Evolutionary conservation across 441 rosid genomes (phyloP).

Genomic region (Cnidoscolus chayamansa): DNA sequence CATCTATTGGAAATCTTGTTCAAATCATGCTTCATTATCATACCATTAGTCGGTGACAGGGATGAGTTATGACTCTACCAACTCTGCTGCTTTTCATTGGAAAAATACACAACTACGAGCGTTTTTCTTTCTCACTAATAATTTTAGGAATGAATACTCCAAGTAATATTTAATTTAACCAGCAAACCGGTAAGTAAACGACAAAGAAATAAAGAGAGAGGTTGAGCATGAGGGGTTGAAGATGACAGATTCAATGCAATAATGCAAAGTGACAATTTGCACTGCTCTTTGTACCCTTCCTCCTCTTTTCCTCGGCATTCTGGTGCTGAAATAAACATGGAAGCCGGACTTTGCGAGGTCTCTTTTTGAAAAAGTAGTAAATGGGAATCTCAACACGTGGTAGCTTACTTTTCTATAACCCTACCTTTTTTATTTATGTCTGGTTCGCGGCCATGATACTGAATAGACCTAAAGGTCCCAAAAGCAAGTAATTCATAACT

Average conservation of each 20-base stretch:
- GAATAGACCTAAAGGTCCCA: background rate
- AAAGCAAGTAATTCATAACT: background rate
- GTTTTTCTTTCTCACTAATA: too few relatives aligned
- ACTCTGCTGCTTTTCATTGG: too few relatives aligned
- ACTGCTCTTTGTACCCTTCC: background rate
- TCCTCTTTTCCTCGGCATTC: background rate
- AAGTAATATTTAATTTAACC: background rate
- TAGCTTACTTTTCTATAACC: background rate
- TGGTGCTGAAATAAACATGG: background rate
- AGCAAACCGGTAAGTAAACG: background rate
- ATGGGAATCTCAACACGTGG: background rate
- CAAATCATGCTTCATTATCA: background rate
- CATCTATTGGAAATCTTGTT: background rate
- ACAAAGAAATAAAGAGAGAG: background rate
- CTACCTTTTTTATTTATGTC: background rate
- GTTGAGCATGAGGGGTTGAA: background rate
- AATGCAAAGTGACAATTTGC: background rate
- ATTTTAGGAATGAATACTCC: too few relatives aligned
- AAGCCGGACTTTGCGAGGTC: constrained; percentile 3
- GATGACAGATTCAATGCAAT: background rate
- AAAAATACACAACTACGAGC: too few relatives aligned
- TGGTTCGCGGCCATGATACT: background rate
- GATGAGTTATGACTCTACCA: too few relatives aligned
- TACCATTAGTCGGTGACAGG: too few relatives aligned
- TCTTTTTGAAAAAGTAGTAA: background rate